Evolutionary conservation across 2,329 filamentous ascomycete genomes (phyloP), one percentile per base, ranked within the genome.

Genomic region (Xenosphaeropsis pyriputrescens): DNA sequence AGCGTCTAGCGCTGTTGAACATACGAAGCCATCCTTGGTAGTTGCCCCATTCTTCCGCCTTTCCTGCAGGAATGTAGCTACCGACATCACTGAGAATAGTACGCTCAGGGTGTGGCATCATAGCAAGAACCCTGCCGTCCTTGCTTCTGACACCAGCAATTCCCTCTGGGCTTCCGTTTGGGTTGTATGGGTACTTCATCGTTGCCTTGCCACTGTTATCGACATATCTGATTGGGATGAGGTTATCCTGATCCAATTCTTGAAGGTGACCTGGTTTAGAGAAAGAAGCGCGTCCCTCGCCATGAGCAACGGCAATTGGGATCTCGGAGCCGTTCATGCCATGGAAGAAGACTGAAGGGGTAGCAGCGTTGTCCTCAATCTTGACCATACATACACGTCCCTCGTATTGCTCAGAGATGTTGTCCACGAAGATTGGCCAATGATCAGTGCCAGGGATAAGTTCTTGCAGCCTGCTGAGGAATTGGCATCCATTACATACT

Each of bases 401-500:
- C 63, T 95, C 88, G 59, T 94, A 95, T 61, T 94, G 88, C 57
- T 89, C 79, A 53, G 77, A 85, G 36, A 70, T 63, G 58, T 96
- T 96, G 42, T 81, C 70, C 41, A 89, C 80, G 58, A 95, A 95
- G 17, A 72, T 81, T 2, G 86, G 88, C 86, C 88, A 95, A 50
- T 72, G 62, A 46, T 72, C 64, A 0, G 86, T 75, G n/a, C 86
- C 88, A 1, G 86, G 88, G 45, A 95, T 93, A 38, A 94, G 65
- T 42, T 80, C 75, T 53, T 85, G 85, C 31, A 93, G 65, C 36
- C 85, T 76, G 5, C 81, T 82, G 31, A 96, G 66, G 75, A 96
- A 93, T 60, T 98, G 91, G 56, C 91, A 96, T 36, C 91, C 91
- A 57, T 98, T 98, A 70, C 91, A 96, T 26, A 96, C 85, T 49